Base-by-base conservation (phyloP, 129 eudicot genomes). In the Scalesia atractyloides region DNA sequence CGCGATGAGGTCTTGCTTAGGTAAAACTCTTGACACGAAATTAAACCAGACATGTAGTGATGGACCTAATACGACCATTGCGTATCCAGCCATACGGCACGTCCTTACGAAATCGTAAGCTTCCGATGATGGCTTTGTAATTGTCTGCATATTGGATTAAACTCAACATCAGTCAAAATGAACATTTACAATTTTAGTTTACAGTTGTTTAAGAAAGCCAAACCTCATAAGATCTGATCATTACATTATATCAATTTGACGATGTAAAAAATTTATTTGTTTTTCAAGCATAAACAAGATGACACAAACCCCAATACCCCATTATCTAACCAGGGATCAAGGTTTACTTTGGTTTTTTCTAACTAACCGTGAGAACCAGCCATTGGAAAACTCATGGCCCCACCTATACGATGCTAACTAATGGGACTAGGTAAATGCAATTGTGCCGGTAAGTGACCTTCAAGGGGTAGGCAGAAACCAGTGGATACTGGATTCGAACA, bases 21-120 rank as follows among this genome's bases (percentile, higher is more conserved):
- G 99, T 33, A 94, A 78, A 34, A 78, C 39, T 60, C 74, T 84
- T 43, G 96, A 84, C 41, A 88, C 73, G 19, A 88, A 84, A 68
- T 90, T 94, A 87, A 90, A 94, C 99, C 99, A 94, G 46, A 70
- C 78, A 83, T 90, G 99, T 79, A 90, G 41, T 0, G 86, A 41
- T 19, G 99, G 97, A 48, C 99, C 99, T 72, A 88, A 57, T 49
- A 90, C 70, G 16, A 90, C 22, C 92, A 86, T 8, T 14, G 97
- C 99, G 46, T 81, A 94, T 54, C 97, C 97, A 79, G 88, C 97
- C 99, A 94, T 90, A 18, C 97, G 93, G 71, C 84, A 52, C n/a
- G 89, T 90, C 67, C 99, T 75, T 34, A 83, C 51, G 39, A 83
- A 46, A 83, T 94, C 97, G 80, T 86, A 94, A 49, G 73, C 78